phyloP scores from a whole-genome alignment of 345 rosid genomes.

The Cardamine resedifolia region DNA sequence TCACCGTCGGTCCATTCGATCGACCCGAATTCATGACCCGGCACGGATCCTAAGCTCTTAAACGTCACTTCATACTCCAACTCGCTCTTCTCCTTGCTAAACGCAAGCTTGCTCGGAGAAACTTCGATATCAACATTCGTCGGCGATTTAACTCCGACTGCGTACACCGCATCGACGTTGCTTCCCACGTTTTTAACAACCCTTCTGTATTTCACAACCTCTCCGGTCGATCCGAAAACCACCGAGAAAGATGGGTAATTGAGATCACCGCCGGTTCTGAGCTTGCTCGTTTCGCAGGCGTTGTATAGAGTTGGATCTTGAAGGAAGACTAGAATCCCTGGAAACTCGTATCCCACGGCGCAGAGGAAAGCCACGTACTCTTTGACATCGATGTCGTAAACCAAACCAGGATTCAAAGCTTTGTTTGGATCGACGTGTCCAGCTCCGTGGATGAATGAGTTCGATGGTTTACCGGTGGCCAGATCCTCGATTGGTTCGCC shows the following conservation, averaged over 20 bases:
- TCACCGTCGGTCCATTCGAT: conserved; percentile 81
- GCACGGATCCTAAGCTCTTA: conserved; percentile 39
- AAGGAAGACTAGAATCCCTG: conserved; percentile 56
- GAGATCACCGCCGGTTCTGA: conserved; percentile 57
- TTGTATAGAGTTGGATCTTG: conserved; percentile 45
- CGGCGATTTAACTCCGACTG: conserved; percentile 59
- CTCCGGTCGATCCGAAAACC: conserved; percentile 38
- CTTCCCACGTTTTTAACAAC: conserved; percentile 69
- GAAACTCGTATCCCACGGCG: conserved; percentile 62
- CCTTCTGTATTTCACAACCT: conserved; percentile 54
- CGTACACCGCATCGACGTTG: conserved; percentile 53
- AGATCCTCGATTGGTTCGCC: conserved; percentile 69
- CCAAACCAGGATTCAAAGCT: conserved; percentile 77
- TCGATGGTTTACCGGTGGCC: conserved; percentile 60
- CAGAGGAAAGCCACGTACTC: conserved; percentile 76
- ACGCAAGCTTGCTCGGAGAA: conserved; percentile 63
- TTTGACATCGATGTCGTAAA: conserved; percentile 56
- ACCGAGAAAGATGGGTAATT: conserved; percentile 80
- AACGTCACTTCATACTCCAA: conserved; percentile 65
- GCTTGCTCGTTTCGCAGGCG: conserved; percentile 39
- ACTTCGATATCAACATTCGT: conserved; percentile 54
- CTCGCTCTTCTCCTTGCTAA: conserved; percentile 46
- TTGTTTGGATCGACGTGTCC: conserved; percentile 87
- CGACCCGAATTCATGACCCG: conserved; percentile 54
- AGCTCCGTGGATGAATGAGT: conserved; percentile 71